These are phyloP conservation scores for Trametes elegans DNA, from an alignment of 768 basidiomycete genomes.

Conservation along the genomic window DNA sequence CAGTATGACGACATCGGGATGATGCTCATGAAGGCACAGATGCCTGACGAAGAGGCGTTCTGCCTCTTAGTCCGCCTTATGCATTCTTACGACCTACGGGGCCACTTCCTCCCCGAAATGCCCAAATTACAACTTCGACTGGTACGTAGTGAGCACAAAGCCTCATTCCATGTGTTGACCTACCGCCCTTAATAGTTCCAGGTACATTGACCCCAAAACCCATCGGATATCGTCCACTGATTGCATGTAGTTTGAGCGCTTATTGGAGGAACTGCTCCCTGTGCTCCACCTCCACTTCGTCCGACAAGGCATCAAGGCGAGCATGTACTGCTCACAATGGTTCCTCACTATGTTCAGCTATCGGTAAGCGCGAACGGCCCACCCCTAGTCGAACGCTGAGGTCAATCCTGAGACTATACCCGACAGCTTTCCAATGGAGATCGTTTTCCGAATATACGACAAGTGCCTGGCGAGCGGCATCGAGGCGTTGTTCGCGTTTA, in stretches of 20 bases:
- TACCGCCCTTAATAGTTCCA: conserved; percentile 46
- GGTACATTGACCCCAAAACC: conserved; percentile 35
- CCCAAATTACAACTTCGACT: conserved; percentile 92
- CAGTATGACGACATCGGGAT: not conserved
- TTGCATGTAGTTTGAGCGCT: conserved; percentile 76
- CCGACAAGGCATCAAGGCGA: conserved; percentile 92
- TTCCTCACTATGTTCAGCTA: conserved; percentile 97
- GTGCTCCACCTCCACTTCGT: conserved; percentile 92
- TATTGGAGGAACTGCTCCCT: conserved; percentile 90
- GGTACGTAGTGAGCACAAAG: too few species aligned
- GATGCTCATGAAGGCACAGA: conserved; percentile 46
- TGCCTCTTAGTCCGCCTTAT: conserved; percentile 92
- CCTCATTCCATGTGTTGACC: conserved; percentile 24
- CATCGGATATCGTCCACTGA: not conserved
- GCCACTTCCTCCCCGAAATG: conserved; percentile 99
- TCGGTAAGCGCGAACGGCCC: too few species aligned
- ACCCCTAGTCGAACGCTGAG: not conserved
- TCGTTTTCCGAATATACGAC: conserved; percentile 96
- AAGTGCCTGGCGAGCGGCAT: conserved; percentile 96
- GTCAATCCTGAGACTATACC: not conserved
- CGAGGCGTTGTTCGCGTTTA: conserved; percentile 96
- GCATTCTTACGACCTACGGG: conserved; percentile 94
- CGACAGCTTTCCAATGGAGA: conserved; percentile 83
- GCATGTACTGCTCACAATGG: conserved; percentile 99
- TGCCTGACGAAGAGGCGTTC: conserved; percentile 99